A percentile compares a stretch with the other conserved stretches of the same genome.
Evolutionary conservation across 139 green algal genomes (phyloP).

Genomic region (Chlorella sp.): DNA sequence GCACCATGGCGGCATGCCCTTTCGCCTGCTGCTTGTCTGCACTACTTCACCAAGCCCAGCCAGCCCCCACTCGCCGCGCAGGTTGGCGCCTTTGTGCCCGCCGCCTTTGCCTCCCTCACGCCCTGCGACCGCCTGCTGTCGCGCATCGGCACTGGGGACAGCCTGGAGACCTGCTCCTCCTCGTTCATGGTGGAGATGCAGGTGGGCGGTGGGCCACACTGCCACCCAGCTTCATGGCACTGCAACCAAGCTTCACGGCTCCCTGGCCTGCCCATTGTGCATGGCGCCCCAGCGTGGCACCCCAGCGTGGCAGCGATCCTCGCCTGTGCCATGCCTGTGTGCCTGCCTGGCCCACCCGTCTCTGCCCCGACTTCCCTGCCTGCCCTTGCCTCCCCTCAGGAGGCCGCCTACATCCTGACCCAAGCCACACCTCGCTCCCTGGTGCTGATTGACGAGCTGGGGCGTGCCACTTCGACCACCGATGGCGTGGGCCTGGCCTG

Average conservation of each 20-base stretch:
- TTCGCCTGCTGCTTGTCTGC: too few species aligned
- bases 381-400: constrained; percentile 32
- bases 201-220: background rate
- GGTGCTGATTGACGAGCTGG: constrained; percentile 90
- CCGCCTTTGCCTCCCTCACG: constrained; percentile 55
- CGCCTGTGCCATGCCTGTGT: too few species aligned
- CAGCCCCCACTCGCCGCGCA: background rate
- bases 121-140: constrained; percentile 71
- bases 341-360: too few species aligned
- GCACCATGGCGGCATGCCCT: too few species aligned
- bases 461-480: constrained; percentile 72
- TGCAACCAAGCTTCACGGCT: too few species aligned
- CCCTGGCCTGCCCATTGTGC: too few species aligned
- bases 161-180: constrained; percentile 78
- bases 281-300: too few species aligned
- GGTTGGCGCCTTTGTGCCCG: constrained; percentile 79
- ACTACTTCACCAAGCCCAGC: too few species aligned
- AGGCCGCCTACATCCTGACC: constrained; percentile 66
- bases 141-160: constrained; percentile 72
- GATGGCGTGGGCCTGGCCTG: constrained; percentile 83
- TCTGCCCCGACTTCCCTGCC: too few species aligned
- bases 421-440: constrained; percentile 51
- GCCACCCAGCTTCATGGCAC: background rate
- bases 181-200: constrained; percentile 88
- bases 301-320: too few species aligned